phyloP scores from a whole-genome alignment of 2,329 filamentous ascomycete species.

The Simplicillium sp. region DNA sequence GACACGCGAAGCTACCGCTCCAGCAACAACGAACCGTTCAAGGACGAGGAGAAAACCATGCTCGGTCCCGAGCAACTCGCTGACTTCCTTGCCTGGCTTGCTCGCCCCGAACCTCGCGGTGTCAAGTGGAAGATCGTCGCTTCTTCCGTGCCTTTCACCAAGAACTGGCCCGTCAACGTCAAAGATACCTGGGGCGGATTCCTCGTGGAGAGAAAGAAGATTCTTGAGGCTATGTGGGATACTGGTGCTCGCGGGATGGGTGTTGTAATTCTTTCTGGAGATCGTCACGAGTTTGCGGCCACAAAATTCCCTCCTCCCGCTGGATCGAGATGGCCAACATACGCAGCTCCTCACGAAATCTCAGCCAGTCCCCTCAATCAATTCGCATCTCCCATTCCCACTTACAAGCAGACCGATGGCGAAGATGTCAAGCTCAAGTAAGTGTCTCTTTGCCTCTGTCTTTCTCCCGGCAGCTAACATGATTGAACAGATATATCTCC shows the following conservation, averaged over 20 bases:
- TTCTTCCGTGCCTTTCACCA: conserved; percentile 88
- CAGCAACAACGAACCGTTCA: conserved; percentile 48
- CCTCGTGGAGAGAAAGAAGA: conserved; percentile 63
- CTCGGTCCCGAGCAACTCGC: conserved; percentile 69
- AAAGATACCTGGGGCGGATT: conserved; percentile 94
- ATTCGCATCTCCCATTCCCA: conserved; percentile 80
- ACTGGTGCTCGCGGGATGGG: conserved; percentile 66
- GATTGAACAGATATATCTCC: conserved; percentile 56
- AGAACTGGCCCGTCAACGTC: conserved; percentile 88
- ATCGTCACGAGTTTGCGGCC: conserved; percentile 94
- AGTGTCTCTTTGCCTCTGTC: conserved; percentile 19
- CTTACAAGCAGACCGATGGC: conserved; percentile 72
- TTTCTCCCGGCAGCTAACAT: too few species aligned
- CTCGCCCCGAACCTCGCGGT: conserved; percentile 60
- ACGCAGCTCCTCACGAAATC: conserved; percentile 74
- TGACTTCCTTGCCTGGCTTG: conserved; percentile 71
- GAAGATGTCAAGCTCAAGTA: conserved; percentile 81
- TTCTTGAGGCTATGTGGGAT: conserved; percentile 91
- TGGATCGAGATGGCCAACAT: conserved; percentile 52
- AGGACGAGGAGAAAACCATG: conserved; percentile 70
- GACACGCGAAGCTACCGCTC: conserved; percentile 86
- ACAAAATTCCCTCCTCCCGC: conserved; percentile 63
- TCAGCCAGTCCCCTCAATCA: conserved; percentile 85
- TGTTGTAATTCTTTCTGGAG: conserved; percentile 77
- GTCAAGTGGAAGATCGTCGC: conserved; percentile 92